A percentile compares a stretch with the other conserved stretches of the same genome.
Evolutionary conservation across 1,139 yeast genomes (phyloP).

Genomic region (Blastobotrys raffinosifermentans): DNA sequence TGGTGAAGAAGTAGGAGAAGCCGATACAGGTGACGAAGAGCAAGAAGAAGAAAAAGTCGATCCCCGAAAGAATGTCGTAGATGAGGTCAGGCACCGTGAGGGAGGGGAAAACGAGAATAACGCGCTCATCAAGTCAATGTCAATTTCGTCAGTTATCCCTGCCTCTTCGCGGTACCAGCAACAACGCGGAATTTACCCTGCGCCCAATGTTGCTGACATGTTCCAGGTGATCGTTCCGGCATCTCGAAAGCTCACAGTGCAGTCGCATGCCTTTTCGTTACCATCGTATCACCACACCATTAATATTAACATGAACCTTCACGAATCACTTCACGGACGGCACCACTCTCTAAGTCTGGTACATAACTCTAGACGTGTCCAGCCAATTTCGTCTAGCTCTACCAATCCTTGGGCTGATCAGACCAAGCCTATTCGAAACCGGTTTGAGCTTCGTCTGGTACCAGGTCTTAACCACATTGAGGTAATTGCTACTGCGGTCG

Average conservation of each 20-base stretch:
- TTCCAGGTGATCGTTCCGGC: slow-evolving; percentile 30
- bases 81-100: slow-evolving; percentile 15
- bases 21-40: slow-evolving; percentile 12
- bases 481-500: slow-evolving; percentile 12
- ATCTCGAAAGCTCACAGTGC: slow-evolving; percentile 25
- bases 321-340: slow-evolving; percentile 26
- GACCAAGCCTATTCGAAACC: slow-evolving; percentile 21
- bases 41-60: slow-evolving; percentile 13
- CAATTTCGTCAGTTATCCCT: slow-evolving; percentile 27
- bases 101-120: slow-evolving; percentile 30
- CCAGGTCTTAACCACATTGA: slow-evolving; percentile 29
- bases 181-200: slow-evolving; percentile 21
- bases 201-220: slow-evolving; percentile 26
- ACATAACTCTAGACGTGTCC: slow-evolving; percentile 23
- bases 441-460: slow-evolving; percentile 24
- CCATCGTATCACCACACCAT: slow-evolving; percentile 31
- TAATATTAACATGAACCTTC: slow-evolving; percentile 25
- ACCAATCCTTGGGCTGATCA: slow-evolving; percentile 26
- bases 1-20: slow-evolving; percentile 9
- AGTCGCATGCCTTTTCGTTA: slow-evolving; percentile 28
- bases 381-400: slow-evolving; percentile 23
- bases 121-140: slow-evolving; percentile 25
- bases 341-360: slow-evolving; percentile 21
- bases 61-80: slow-evolving; percentile 26
- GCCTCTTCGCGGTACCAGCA: slow-evolving; percentile 20